Conservation (phyloP, 768 basidiomycete species). For the Serendipita sp. region DNA sequence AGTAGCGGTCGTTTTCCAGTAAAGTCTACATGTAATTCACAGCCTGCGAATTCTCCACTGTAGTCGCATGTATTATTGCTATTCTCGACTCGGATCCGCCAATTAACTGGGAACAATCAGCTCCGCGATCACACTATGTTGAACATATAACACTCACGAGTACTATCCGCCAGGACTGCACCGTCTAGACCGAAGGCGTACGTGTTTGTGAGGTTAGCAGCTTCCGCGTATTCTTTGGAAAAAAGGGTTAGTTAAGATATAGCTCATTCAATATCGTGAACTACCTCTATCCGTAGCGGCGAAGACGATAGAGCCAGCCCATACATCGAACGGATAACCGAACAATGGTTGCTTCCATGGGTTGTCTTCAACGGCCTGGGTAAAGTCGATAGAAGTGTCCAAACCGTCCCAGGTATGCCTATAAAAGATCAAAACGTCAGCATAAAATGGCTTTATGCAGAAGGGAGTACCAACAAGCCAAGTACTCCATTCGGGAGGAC, state of each 20-base stretch:
- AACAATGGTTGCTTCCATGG: slow-evolving; percentile 1
- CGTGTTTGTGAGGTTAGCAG: background rate
- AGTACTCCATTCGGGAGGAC: background rate
- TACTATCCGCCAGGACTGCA: background rate
- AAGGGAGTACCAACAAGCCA: background rate
- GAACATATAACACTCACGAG: background rate
- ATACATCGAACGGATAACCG: slow-evolving; percentile 2
- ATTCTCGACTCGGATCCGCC: background rate
- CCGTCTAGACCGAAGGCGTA: background rate
- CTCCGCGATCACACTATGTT: too few species aligned
- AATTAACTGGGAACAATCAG: background rate
- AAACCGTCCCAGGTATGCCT: background rate
- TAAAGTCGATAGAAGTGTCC: background rate
- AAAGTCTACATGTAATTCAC: background rate
- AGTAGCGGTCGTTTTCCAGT: background rate
- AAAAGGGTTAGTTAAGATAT: background rate
- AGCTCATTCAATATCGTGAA: background rate
- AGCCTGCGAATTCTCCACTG: background rate
- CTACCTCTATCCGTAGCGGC: background rate
- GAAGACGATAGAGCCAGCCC: background rate
- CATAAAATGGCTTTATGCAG: background rate
- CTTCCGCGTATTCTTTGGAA: background rate
- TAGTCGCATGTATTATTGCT: background rate
- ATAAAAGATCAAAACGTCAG: background rate
- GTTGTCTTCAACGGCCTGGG: background rate